A percentile compares a stretch with the other conserved stretches of the same genome.
phyloP scores from a whole-genome alignment of 78 protist genomes.

The Dictyostelium brefeldianum region DNA sequence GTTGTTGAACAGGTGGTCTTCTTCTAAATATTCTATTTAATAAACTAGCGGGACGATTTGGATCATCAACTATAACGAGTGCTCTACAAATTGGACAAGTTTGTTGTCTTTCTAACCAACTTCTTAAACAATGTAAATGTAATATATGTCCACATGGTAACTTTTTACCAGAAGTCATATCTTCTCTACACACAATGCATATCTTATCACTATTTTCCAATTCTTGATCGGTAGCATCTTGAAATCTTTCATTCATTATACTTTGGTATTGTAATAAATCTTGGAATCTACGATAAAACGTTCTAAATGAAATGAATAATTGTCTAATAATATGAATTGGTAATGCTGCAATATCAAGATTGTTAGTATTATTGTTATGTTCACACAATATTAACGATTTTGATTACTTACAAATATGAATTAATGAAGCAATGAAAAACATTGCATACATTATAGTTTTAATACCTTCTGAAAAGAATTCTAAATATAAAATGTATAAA shows the following conservation, averaged over 20 bases:
- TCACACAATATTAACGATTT: no score
- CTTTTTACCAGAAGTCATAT: conserved; percentile 84
- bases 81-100: conserved; percentile 95
- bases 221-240: conserved; percentile 91
- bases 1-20: conserved; percentile 25
- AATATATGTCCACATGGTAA: conserved; percentile 95
- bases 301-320: conserved; percentile 85
- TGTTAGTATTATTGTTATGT: neutral
- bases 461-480: conserved; percentile 71
- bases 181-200: conserved; percentile 93
- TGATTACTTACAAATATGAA: conserved; percentile 60
- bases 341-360: conserved; percentile 30
- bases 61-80: conserved; percentile 53
- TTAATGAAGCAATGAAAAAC: conserved; percentile 81
- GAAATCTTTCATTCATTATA: conserved; percentile 81
- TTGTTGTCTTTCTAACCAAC: conserved; percentile 94
- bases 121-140: conserved; percentile 93
- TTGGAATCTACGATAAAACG: conserved; percentile 61
- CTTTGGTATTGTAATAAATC: conserved; percentile 64
- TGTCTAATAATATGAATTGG: conserved; percentile 95
- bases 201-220: conserved; percentile 79
- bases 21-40: conserved; percentile 18
- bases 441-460: conserved; percentile 68
- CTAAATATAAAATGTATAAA: conserved; percentile 86
- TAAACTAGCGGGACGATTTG: conserved; percentile 8